Base-by-base conservation (phyloP, 176 grass and related monocot genomes). In the Lolium rigidum region DNA sequence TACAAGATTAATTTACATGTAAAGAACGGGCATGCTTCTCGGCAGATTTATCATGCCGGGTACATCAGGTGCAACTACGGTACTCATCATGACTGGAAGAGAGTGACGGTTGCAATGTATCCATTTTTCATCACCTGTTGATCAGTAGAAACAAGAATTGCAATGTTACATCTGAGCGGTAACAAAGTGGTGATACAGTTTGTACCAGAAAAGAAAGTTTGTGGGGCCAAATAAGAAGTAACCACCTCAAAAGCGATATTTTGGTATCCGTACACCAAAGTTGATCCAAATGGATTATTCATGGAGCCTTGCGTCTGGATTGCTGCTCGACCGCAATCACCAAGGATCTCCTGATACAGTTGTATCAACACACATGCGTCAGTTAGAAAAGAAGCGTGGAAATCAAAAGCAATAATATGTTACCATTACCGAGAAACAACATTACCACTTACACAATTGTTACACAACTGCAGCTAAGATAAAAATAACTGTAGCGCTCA, bases 281-380 rank as follows among this genome's bases (percentile, higher is more conserved):
- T 99, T 64, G 97, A 92, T 79, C 97, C 97, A 83, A 99, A 99
- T 28, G 97, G 97, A 76, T 94, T 99, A 66, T 94, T 99, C 92
- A 93, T 96, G 13, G 97, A 94, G 50, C 97, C 97, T 76, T 94
- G 97, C 14, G 97, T 96, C 76, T 99, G 97, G 81, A 99, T 99
- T 54, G 92, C 97, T 82, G 97, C 97, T 55, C 87, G 91, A 47
- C 97, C 97, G 44, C 97, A 88, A 65, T 96, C 94, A 59, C 97
- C 97, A 16, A 96, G 92, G 55, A 93, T 94, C 71, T 99, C 97
- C 97, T 99, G 77, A 68, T 83, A 78, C 51, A 87, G 9, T 25
- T 44, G 11, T 73, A 83, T 2, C 44, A 72, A 56, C 17, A 48
- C 2, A 67, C 5, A 37, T 6, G 37, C 16, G 46, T 73, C 69